Conservation (phyloP, 345 rosid species). For the Kernera saxatilis region DNA sequence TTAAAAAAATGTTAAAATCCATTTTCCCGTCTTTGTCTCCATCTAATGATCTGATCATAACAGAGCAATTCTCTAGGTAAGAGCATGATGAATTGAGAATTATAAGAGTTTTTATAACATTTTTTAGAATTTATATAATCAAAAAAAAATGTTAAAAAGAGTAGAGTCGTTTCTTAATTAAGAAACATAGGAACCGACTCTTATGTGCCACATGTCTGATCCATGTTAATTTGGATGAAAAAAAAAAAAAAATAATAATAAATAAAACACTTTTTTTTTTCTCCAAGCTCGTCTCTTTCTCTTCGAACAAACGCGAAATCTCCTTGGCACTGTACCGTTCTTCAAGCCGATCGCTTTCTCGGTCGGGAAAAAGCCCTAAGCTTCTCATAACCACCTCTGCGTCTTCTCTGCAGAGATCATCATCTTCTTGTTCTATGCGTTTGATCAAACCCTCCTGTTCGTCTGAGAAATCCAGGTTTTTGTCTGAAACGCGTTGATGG, state of each 20-base stretch:
- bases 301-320: conserved; percentile 54
- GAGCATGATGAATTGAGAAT: too few species aligned
- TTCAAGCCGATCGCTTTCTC: conserved; percentile 34
- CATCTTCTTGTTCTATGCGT: conserved; percentile 15
- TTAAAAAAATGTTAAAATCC: conserved; percentile 34
- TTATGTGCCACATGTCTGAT: too few species aligned
- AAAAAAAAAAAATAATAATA: too few species aligned
- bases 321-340: conserved; percentile 32
- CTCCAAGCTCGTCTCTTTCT: conserved; percentile 67
- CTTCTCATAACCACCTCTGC: conserved; percentile 58
- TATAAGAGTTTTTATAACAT: too few species aligned
- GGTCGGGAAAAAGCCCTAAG: conserved; percentile 40
- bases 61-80: conserved; percentile 40
- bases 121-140: too few species aligned
- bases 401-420: conserved; percentile 38
- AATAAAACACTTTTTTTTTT: too few species aligned
- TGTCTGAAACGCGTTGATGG: conserved; percentile 17
- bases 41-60: conserved; percentile 52
- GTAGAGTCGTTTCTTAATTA: too few species aligned
- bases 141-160: too few species aligned
- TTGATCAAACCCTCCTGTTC: background rate
- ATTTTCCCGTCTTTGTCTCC: conserved; percentile 51
- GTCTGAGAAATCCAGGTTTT: conserved; percentile 9
- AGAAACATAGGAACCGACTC: too few species aligned
- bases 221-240: too few species aligned